A percentile compares a stretch with the other conserved stretches of the same genome.
phyloP scores from a whole-genome alignment of 352 stramenopile genomes.

The Globisporangium carolinianum region DNA sequence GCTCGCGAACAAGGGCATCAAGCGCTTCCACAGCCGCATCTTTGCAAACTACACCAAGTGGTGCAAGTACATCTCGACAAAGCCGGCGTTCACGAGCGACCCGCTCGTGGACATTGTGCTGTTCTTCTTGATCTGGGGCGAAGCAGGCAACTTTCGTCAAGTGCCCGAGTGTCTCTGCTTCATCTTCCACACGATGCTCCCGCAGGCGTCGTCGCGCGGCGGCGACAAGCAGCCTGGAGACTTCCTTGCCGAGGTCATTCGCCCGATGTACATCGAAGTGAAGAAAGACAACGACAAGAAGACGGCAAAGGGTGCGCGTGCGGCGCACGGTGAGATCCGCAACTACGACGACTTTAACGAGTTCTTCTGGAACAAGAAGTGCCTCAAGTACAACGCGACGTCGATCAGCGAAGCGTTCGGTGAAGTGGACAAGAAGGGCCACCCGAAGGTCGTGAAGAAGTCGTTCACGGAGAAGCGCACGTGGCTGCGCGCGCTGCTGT shows the following conservation, averaged over 20 bases:
- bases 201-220: constrained; percentile 50
- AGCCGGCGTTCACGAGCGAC: constrained; percentile 72
- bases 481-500: constrained; percentile 68
- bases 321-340: constrained; percentile 65
- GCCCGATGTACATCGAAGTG: constrained; percentile 73
- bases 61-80: constrained; percentile 83
- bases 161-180: constrained; percentile 78
- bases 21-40: constrained; percentile 65
- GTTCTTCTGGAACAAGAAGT: constrained; percentile 87
- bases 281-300: constrained; percentile 89
- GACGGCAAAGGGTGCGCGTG: constrained; percentile 65
- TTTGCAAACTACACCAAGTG: constrained; percentile 87
- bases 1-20: constrained; percentile 67
- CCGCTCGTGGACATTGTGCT: constrained; percentile 71
- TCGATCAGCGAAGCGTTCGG: constrained; percentile 66
- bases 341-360: constrained; percentile 90
- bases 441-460: constrained; percentile 78
- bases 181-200: constrained; percentile 69
- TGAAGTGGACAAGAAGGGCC: constrained; percentile 75
- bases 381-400: constrained; percentile 64
- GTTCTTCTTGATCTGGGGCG: constrained; percentile 84
- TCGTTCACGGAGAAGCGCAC: constrained; percentile 77
- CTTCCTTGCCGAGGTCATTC: constrained; percentile 72
- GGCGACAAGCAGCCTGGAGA: constrained; percentile 54
- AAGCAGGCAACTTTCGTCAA: constrained; percentile 82